Base-by-base conservation (phyloP, 306 rosid species). In the Lagenaria siceraria region DNA sequence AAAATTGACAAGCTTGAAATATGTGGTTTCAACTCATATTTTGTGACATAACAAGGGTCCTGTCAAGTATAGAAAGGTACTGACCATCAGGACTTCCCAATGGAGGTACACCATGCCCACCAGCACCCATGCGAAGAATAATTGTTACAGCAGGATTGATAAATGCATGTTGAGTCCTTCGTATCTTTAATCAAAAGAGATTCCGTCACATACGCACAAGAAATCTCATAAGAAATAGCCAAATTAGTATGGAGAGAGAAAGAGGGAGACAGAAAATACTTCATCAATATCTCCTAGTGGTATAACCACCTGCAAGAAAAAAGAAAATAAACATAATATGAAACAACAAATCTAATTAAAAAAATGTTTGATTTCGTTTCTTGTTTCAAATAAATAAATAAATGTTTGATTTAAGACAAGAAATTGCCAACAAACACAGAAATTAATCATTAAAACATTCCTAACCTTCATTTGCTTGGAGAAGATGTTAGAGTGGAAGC, bases 51-150 rank as follows among this genome's bases (percentile, higher is more conserved):
- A 48, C 61, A 9, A 17, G 61, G 35, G n/a, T 21, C 19, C 36
- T 42, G 35, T 27, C 60, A 27, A 72, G 60, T 40, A 72, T 17
- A 58, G 24, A 71, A 72, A 6, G 73, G 82, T 66, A 85, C 98
- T 87, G 76, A 95, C 98, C 98, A 88, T 95, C 98, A 79, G 98
- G 98, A 83, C 93, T 92, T 85, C 98, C 98, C 82, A 95, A 82
- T 74, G 97, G 98, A 86, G 98, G 98, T 60, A 95, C 98, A 56
- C 98, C 98, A 78, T 92, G 97, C 83, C 98, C 98, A 82, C 97
- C 98, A 78, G 98, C 96, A 84, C 98, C 98, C 98, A 90, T 87
- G 74, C 97, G 97, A 76, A 95, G 93, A 80, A 89, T 88, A 74
- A 95, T 92, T 73, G 98, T 95, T 81, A 95, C 83, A 78, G 98